Percentiles rank a stretch among this genome's conserved stretches.
phyloP scores from a whole-genome alignment of 2,329 filamentous ascomycete species.

The Neoarthrinium moseri region DNA sequence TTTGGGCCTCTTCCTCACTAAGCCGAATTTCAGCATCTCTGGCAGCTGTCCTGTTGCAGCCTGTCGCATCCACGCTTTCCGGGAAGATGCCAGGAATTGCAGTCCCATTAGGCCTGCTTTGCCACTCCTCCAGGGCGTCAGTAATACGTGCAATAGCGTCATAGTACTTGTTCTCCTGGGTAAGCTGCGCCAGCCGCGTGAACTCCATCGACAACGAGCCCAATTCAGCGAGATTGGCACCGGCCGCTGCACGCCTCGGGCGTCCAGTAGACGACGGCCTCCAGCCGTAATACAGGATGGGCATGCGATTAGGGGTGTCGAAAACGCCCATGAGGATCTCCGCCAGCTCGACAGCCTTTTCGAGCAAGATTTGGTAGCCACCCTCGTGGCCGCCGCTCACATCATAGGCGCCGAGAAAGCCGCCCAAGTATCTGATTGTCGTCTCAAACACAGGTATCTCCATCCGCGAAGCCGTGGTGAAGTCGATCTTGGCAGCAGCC shows the following conservation, averaged over 20 bases:
- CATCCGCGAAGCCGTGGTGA: slow-evolving; percentile 65
- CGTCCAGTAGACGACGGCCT: slow-evolving; percentile 62
- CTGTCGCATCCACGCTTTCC: slow-evolving; percentile 72
- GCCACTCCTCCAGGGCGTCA: slow-evolving; percentile 72
- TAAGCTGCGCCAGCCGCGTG: slow-evolving; percentile 83
- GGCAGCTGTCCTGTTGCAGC: slow-evolving; percentile 63
- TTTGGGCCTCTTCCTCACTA: background rate
- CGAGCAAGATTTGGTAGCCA: slow-evolving; percentile 62
- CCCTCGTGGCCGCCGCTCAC: slow-evolving; percentile 63
- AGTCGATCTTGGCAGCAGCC: slow-evolving; percentile 67
- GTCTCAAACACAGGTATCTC: slow-evolving; percentile 93
- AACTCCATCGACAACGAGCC: slow-evolving; percentile 86
- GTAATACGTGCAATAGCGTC: slow-evolving; percentile 87
- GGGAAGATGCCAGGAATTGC: slow-evolving; percentile 80
- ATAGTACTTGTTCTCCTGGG: slow-evolving; percentile 78
- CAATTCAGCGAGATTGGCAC: slow-evolving; percentile 65
- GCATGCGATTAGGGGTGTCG: slow-evolving; percentile 92
- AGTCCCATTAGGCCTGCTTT: slow-evolving; percentile 58
- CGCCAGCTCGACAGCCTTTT: slow-evolving; percentile 70
- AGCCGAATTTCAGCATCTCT: slow-evolving; percentile 29
- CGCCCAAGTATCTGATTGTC: slow-evolving; percentile 86
- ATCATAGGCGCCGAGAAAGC: slow-evolving; percentile 83
- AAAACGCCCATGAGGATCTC: slow-evolving; percentile 73
- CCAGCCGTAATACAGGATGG: slow-evolving; percentile 78
- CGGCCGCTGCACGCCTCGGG: slow-evolving; percentile 58